phyloP scores from a whole-genome alignment of 345 rosid species.

The Microcos paniculata region DNA sequence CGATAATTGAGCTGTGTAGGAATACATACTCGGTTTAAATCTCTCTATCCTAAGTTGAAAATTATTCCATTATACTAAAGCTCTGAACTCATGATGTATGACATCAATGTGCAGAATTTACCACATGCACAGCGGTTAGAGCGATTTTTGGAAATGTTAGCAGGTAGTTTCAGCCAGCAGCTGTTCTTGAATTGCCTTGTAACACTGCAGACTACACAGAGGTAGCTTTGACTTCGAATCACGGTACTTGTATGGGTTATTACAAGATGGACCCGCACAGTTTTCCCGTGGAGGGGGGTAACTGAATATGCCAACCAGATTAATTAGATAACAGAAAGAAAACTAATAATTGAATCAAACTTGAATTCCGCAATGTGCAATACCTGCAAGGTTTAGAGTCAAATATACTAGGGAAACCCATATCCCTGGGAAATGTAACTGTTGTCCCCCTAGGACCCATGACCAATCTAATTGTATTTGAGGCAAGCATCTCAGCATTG shows the following conservation, averaged over 20 bases:
- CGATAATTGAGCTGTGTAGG: neutral
- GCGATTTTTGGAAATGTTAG: constrained; percentile 20
- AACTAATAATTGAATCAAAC: constrained; percentile 5
- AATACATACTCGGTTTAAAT: neutral
- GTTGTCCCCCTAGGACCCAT: constrained; percentile 72
- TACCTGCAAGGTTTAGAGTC: constrained; percentile 61
- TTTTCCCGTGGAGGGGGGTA: constrained; percentile 92
- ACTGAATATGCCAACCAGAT: constrained; percentile 37
- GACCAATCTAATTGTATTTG: constrained; percentile 59
- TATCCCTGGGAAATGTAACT: constrained; percentile 70
- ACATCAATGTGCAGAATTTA: constrained; percentile 20
- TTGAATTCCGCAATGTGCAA: constrained; percentile 2
- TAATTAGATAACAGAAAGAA: neutral
- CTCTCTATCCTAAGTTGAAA: neutral
- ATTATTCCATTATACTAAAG: constrained; percentile 1
- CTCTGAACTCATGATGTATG: constrained; percentile 7
- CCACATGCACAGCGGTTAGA: neutral
- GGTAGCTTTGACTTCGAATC: constrained; percentile 86
- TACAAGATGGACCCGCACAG: constrained; percentile 79
- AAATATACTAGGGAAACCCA: constrained; percentile 77
- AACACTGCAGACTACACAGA: constrained; percentile 90
- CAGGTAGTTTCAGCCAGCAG: constrained; percentile 24
- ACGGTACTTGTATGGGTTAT: constrained; percentile 79
- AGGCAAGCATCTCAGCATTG: constrained; percentile 45
- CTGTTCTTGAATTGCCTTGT: constrained; percentile 70